These are phyloP conservation scores for Phytophthora tentaculata DNA, from an alignment of 352 stramenopile species.

Conservation along the genomic window DNA sequence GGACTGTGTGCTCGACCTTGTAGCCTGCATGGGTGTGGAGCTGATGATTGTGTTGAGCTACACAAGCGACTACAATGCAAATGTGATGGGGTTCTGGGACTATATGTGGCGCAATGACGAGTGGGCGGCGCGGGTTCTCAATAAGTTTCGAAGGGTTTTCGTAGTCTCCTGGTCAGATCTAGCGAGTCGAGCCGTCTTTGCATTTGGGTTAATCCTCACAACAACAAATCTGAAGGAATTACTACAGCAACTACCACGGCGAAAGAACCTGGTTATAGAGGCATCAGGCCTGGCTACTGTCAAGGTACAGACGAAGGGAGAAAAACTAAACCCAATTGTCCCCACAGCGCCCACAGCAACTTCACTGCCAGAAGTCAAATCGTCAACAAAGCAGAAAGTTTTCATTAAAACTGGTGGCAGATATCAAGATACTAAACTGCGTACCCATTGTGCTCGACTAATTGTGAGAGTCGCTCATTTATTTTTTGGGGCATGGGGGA, in stretches of 20 bases:
- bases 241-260: not conserved
- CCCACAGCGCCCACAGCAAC: not conserved
- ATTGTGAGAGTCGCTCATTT: conserved; percentile 1
- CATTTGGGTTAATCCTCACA: conserved; percentile 9
- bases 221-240: not conserved
- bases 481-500: conserved; percentile 10
- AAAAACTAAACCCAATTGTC: not conserved
- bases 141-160: conserved; percentile 35
- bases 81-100: conserved; percentile 7
- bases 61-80: conserved; percentile 2
- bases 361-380: too few relatives aligned
- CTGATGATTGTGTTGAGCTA: conserved; percentile 24
- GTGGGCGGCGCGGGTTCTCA: conserved; percentile 24
- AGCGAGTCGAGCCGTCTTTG: conserved; percentile 25
- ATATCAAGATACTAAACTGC: not conserved
- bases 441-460: not conserved
- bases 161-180: conserved; percentile 36
- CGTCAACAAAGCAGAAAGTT: not conserved
- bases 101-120: conserved; percentile 29
- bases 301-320: not conserved
- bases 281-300: not conserved
- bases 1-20: conserved; percentile 27
- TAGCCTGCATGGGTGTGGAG: conserved; percentile 24
- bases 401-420: not conserved
- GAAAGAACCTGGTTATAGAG: not conserved